A percentile compares a stretch with the other conserved stretches of the same genome.
Conservation (phyloP, 2,329 filamentous ascomycete species). For the Emydomyces testavorans region DNA sequence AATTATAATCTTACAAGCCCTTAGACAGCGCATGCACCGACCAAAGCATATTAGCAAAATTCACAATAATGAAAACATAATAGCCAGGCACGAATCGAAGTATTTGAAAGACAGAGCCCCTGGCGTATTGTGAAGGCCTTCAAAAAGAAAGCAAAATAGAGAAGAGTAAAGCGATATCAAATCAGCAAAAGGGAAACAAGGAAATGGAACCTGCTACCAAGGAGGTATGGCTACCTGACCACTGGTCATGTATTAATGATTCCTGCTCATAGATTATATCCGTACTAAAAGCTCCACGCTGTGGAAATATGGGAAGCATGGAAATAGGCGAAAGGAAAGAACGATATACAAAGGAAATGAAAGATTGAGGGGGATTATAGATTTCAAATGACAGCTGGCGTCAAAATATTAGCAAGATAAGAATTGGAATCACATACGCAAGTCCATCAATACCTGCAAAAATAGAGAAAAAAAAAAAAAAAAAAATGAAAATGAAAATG, state of each 20-base stretch:
- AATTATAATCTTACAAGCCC: not conserved
- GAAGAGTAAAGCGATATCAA: not conserved
- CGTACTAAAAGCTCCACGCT: slow-evolving; percentile 4
- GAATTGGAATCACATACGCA: not conserved
- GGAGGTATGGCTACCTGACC: not conserved
- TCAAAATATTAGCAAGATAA: not conserved
- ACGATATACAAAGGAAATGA: not conserved
- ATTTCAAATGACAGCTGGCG: not conserved
- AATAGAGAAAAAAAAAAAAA: not conserved
- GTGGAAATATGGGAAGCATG: not conserved
- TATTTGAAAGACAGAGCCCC: not conserved
- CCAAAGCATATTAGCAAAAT: slow-evolving; percentile 9
- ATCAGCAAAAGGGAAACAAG: not conserved
- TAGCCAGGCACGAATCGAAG: slow-evolving; percentile 3
- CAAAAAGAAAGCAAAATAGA: not conserved
- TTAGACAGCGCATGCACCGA: not conserved
- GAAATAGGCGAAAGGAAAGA: not conserved
- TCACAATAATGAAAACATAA: not conserved
- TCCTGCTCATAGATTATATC: slow-evolving; percentile 1
- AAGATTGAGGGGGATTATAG: not conserved
- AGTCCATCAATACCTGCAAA: not conserved
- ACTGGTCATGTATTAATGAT: slow-evolving; percentile 1
- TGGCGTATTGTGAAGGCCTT: not conserved
- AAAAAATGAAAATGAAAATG: not conserved
- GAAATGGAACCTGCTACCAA: not conserved